Conservation (phyloP, 345 rosid species). For the Kandelia obovata region DNA sequence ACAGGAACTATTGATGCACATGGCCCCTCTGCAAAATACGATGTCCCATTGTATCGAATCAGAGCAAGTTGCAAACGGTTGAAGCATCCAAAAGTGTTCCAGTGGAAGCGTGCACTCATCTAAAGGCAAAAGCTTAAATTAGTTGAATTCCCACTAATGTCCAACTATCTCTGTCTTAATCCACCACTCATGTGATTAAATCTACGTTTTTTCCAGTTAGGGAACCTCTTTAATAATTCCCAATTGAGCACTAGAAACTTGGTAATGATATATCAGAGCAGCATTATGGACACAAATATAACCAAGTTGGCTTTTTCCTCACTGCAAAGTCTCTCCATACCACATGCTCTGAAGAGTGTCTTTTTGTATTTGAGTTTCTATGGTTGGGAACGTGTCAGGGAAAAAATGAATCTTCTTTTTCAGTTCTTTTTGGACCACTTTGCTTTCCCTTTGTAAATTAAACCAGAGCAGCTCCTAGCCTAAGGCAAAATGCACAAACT, state of each 20-base stretch:
- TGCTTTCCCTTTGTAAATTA: too few species aligned
- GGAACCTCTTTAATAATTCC: neutral
- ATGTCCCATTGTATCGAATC: neutral
- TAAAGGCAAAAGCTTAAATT: neutral
- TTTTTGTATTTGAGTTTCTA: too few species aligned
- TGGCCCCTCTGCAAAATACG: neutral
- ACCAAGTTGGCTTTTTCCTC: too few species aligned
- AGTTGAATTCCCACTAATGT: constrained; percentile 1
- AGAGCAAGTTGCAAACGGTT: constrained; percentile 3
- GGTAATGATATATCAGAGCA: neutral
- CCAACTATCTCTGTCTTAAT: neutral
- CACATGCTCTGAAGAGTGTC: too few species aligned
- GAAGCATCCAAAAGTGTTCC: neutral
- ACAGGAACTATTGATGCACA: neutral
- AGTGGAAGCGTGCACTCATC: constrained; percentile 4
- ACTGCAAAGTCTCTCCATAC: too few species aligned
- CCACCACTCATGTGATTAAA: neutral
- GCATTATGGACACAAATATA: too few species aligned
- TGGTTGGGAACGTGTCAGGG: too few species aligned
- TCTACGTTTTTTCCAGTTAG: neutral
- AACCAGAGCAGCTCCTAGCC: too few species aligned
- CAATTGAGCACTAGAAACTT: neutral
- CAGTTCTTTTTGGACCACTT: too few species aligned
- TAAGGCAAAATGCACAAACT: too few species aligned
- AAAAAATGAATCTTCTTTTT: too few species aligned